Percentiles rank a stretch among this genome's conserved stretches.
phyloP scores from a whole-genome alignment of 257 asterid genomes.

The Solanum paucissectum region DNA sequence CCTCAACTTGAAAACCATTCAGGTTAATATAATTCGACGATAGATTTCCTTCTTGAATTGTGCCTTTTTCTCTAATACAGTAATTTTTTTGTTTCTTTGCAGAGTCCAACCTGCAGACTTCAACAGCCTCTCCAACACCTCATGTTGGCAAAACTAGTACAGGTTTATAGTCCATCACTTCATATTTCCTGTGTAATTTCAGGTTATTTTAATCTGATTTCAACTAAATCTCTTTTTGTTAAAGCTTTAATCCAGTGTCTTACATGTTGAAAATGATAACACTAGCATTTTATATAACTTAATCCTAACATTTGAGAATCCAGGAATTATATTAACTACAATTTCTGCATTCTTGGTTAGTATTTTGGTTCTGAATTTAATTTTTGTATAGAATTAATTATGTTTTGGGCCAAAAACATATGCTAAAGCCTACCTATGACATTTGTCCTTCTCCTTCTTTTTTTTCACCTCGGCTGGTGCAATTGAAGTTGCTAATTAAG shows the following conservation, averaged over 20 bases:
- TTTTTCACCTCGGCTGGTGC: background rate
- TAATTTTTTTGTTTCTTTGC: no score
- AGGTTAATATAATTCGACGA: background rate
- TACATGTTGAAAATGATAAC: no score
- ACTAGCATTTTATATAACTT: background rate
- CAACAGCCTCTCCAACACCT: slow-evolving; percentile 8
- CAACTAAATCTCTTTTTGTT: background rate
- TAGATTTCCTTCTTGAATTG: background rate
- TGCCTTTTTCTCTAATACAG: background rate
- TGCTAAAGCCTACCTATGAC: background rate
- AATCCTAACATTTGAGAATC: background rate
- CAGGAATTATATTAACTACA: background rate
- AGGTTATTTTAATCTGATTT: background rate
- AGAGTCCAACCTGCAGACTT: slow-evolving; percentile 10
- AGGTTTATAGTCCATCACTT: background rate
- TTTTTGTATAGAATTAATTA: background rate
- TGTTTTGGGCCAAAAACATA: background rate
- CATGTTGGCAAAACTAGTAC: background rate
- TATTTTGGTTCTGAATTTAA: background rate
- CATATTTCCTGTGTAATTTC: background rate
- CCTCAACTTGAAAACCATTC: background rate
- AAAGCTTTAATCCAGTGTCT: background rate
- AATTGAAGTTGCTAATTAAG: background rate
- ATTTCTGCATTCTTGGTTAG: background rate
- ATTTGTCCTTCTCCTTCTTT: background rate